phyloP scores from a whole-genome alignment of 2,329 filamentous ascomycete genomes.

The Zymoseptoria tritici region DNA sequence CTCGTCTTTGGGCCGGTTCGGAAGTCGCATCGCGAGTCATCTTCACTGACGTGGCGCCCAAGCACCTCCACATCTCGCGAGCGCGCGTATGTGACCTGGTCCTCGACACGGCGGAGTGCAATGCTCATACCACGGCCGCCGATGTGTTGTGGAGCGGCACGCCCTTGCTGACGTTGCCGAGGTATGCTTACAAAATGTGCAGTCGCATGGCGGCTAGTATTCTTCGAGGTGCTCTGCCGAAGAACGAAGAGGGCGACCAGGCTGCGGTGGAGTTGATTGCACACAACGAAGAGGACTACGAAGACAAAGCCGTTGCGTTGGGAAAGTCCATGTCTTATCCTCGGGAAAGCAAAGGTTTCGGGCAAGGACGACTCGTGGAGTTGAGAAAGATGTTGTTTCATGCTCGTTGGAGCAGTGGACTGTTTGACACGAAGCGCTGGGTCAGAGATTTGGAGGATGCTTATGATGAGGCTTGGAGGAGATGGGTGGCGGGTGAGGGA shows the following conservation, averaged over 20 bases:
- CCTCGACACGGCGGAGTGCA: conserved; percentile 94
- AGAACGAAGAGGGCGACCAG: conserved; percentile 54
- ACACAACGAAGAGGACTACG: conserved; percentile 71
- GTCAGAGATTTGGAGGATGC: conserved; percentile 81
- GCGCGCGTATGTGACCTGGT: conserved; percentile 91
- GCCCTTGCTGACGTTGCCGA: conserved; percentile 78
- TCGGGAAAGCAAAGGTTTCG: conserved; percentile 23
- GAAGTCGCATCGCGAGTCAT: conserved; percentile 80
- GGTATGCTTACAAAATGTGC: conserved; percentile 98
- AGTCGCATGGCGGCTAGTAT: conserved; percentile 96
- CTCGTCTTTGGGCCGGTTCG: conserved; percentile 72
- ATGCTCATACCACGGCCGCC: conserved; percentile 93
- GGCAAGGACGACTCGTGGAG: conserved; percentile 62
- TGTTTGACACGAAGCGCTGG: conserved; percentile 91
- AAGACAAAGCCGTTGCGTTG: conserved; percentile 64
- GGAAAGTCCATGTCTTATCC: conserved; percentile 57
- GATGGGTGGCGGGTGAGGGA: conserved; percentile 79
- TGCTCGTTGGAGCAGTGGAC: conserved; percentile 72
- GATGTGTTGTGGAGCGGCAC: conserved; percentile 96
- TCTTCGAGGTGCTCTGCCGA: conserved; percentile 78
- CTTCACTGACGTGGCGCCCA: conserved; percentile 95
- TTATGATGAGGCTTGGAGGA: conserved; percentile 80
- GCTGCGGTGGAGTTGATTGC: conserved; percentile 73
- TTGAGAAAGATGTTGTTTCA: conserved; percentile 76
- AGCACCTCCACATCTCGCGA: conserved; percentile 85